Evolutionary conservation across 345 rosid genomes (phyloP).

Genomic region (Aquilaria malaccensis): DNA sequence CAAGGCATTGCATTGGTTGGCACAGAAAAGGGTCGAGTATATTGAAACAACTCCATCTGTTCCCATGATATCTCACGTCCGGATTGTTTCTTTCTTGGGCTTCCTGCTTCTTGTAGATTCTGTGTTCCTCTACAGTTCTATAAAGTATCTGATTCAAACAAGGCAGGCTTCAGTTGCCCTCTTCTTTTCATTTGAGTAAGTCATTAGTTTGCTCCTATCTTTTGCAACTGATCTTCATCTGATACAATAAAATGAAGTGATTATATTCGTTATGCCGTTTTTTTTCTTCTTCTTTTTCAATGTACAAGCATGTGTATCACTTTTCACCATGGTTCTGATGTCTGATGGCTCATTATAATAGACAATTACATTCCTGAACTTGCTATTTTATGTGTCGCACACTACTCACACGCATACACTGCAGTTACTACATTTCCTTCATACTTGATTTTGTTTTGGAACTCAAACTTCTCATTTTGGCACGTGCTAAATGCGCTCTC

Average conservation of each 20-base stretch:
- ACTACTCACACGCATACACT: no score
- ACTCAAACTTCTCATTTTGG: no score
- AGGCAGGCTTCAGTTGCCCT: constrained; percentile 81
- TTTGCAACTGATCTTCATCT: not conserved
- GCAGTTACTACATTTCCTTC: no score
- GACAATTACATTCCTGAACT: no score
- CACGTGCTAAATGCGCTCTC: not conserved
- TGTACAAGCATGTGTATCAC: no score
- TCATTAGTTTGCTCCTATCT: constrained; percentile 6
- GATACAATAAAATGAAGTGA: no score
- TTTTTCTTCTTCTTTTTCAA: no score
- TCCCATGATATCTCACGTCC: constrained; percentile 50
- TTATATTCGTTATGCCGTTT: no score
- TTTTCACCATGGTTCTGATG: no score
- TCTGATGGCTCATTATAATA: no score
- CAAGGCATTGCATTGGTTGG: constrained; percentile 91
- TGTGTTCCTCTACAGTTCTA: constrained; percentile 52
- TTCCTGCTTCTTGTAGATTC: constrained; percentile 68
- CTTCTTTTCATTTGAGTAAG: constrained; percentile 97
- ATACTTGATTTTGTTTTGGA: no score
- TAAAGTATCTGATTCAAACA: constrained; percentile 51
- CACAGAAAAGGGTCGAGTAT: constrained; percentile 93
- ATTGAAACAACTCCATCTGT: constrained; percentile 94
- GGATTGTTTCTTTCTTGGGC: constrained; percentile 75
- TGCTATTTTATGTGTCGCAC: no score